phyloP scores from a whole-genome alignment of 805 yeast genomes.

The Lipomyces starkeyi region DNA sequence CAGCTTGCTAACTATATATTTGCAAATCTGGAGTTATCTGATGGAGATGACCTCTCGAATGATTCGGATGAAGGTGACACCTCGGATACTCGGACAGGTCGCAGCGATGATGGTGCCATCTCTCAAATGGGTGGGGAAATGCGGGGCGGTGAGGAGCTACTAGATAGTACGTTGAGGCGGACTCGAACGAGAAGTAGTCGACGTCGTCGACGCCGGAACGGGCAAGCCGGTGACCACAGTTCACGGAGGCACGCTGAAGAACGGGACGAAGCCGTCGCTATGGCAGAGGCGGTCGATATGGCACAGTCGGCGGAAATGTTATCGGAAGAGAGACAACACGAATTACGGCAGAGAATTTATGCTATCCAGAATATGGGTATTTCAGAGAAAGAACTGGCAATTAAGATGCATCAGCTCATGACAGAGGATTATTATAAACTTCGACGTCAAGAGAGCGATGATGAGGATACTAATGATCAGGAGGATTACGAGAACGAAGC shows the following conservation, averaged over 20 bases:
- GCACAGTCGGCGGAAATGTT: background rate
- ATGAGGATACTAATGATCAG: slow-evolving; percentile 42
- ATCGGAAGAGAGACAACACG: slow-evolving; percentile 30
- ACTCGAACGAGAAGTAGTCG: background rate
- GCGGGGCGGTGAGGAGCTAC: background rate
- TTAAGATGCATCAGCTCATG: slow-evolving; percentile 47
- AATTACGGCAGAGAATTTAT: slow-evolving; percentile 43
- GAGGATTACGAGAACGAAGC: slow-evolving; percentile 25
- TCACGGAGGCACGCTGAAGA: background rate
- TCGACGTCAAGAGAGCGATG: slow-evolving; percentile 32
- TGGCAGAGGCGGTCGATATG: background rate
- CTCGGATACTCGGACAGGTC: slow-evolving; percentile 4
- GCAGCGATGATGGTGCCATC: slow-evolving; percentile 7
- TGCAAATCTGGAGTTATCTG: slow-evolving; percentile 12
- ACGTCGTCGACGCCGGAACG: background rate
- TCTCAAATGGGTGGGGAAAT: background rate
- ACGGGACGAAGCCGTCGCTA: background rate
- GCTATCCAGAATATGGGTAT: slow-evolving; percentile 43
- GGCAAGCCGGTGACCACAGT: background rate
- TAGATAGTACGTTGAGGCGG: slow-evolving; percentile 14
- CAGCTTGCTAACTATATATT: slow-evolving; percentile 33
- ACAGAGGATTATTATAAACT: slow-evolving; percentile 44
- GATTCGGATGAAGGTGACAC: slow-evolving; percentile 8
- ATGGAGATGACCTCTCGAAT: slow-evolving; percentile 3
- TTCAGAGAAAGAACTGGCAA: slow-evolving; percentile 47